These are phyloP conservation scores for Boletellus sp. DNA, from an alignment of 768 basidiomycete species.

Conservation along the genomic window DNA sequence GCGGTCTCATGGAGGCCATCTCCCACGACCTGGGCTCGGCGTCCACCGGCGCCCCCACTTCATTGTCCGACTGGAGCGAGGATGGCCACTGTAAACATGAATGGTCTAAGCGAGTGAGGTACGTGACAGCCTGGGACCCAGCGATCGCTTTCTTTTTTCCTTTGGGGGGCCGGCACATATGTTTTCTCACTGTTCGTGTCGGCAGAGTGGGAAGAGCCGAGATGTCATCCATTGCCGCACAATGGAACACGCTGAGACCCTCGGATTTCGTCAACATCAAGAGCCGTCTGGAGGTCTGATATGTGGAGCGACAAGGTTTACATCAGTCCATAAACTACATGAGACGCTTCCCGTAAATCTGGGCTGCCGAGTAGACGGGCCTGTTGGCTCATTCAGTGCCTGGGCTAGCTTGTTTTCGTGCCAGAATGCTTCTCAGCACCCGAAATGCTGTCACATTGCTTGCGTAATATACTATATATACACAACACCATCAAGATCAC, in stretches of 20 bases:
- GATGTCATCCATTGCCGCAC: conserved; percentile 45
- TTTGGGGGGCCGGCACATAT: conserved; percentile 7
- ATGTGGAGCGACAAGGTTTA: background rate
- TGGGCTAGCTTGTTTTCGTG: background rate
- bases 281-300: conserved; percentile 50
- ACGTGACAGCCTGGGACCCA: conserved; percentile 23
- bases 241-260: conserved; percentile 48
- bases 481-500: background rate
- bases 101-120: conserved; percentile 59
- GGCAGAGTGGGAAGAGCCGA: conserved; percentile 53
- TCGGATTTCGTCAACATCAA: conserved; percentile 55
- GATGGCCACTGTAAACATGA: conserved; percentile 49
- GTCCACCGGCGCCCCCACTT: conserved; percentile 29
- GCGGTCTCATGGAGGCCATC: conserved; percentile 51
- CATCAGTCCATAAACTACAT: conserved; percentile 19
- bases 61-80: conserved; percentile 49
- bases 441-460: conserved; percentile 4
- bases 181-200: background rate
- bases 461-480: conserved; percentile 14
- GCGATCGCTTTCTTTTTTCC: background rate
- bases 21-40: conserved; percentile 36
- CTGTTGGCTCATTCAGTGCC: conserved; percentile 4
- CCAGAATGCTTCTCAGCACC: background rate
- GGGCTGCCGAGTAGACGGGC: conserved; percentile 2
- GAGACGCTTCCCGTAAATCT: conserved; percentile 10